Evolutionary conservation across 805 yeast genomes (phyloP).

Genomic region (Diddensiella transvaalensis): DNA sequence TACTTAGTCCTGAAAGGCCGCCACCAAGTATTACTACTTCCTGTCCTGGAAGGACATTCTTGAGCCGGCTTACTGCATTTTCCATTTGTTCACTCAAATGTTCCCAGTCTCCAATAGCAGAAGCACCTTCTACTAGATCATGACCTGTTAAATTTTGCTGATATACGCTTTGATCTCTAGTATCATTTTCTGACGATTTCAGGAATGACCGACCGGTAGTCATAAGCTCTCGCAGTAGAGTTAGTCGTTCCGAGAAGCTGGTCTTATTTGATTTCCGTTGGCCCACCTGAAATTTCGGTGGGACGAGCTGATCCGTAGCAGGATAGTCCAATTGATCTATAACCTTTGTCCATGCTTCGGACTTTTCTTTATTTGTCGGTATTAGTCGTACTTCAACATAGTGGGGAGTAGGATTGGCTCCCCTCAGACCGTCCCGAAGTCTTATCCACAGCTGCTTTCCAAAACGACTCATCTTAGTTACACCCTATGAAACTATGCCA

Average conservation of each 20-base stretch:
- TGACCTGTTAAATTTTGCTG: not conserved
- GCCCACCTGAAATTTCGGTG: not conserved
- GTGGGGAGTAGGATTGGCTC: no score
- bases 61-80: slow-evolving; percentile 26
- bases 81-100: slow-evolving; percentile 29
- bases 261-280: not conserved
- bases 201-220: not conserved
- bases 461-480: no score
- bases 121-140: not conserved
- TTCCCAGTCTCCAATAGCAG: slow-evolving; percentile 23
- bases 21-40: slow-evolving; percentile 76
- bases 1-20: slow-evolving; percentile 80
- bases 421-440: no score
- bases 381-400: no score
- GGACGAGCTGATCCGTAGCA: not conserved
- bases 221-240: not conserved
- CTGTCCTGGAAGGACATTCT: slow-evolving; percentile 30
- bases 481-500: no score
- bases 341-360: not conserved
- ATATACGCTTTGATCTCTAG: no score
- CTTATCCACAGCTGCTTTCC: no score
- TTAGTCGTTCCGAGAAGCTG: not conserved
- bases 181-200: not conserved
- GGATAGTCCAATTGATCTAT: not conserved
- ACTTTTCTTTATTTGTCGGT: not conserved